A percentile compares a stretch with the other conserved stretches of the same genome.
These are phyloP conservation scores for Rhizophagus sp. DNA, from an alignment of 192 early-diverging fungal genomes.

Conservation along the genomic window DNA sequence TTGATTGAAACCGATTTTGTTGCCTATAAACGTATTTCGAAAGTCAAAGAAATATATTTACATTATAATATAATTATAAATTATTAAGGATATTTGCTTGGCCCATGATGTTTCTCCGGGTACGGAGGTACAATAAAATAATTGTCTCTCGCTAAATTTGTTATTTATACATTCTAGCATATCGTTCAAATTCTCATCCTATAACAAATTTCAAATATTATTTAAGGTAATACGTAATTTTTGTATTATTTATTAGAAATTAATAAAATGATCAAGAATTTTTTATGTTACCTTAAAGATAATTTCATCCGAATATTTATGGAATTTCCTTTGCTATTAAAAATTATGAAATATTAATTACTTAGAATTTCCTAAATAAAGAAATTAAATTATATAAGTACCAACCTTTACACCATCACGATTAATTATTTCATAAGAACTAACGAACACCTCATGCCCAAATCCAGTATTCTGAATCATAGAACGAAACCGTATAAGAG, in stretches of 20 bases:
- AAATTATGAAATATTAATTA: background rate
- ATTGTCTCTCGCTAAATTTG: conserved; percentile 58
- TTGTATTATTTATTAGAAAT: background rate
- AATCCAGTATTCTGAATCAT: conserved; percentile 83
- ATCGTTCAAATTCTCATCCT: background rate
- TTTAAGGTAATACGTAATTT: background rate
- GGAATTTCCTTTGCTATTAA: conserved; percentile 21
- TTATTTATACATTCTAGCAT: background rate
- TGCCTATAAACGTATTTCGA: background rate
- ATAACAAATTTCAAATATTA: background rate
- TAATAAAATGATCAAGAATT: background rate
- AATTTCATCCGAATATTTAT: conserved; percentile 18
- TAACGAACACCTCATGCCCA: conserved; percentile 63
- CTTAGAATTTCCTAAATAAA: background rate
- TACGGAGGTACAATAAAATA: conserved; percentile 70
- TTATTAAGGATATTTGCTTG: conserved; percentile 37
- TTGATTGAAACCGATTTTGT: background rate
- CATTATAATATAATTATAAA: background rate
- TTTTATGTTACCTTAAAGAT: background rate
- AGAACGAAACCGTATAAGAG: conserved; percentile 72
- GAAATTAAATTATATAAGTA: background rate
- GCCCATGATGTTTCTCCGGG: conserved; percentile 71
- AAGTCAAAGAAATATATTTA: background rate
- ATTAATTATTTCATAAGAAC: conserved; percentile 36
- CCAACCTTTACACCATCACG: conserved; percentile 40